Percentiles rank a stretch among this genome's conserved stretches.
phyloP scores from a whole-genome alignment of 202 grass and related monocot species.

The Eragrostis tef region DNA sequence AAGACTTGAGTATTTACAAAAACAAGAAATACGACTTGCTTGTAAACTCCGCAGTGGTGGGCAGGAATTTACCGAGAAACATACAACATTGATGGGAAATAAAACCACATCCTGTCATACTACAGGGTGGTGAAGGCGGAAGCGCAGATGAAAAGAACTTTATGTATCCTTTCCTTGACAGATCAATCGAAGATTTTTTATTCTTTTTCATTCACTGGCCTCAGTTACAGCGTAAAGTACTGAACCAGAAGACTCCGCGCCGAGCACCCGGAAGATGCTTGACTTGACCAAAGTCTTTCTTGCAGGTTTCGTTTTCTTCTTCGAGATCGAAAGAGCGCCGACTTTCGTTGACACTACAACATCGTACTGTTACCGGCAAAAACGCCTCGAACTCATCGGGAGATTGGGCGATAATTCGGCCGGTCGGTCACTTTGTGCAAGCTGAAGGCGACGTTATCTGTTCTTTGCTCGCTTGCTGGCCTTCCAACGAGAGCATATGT shows the following conservation, averaged over 20 bases:
- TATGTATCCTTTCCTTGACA: not conserved
- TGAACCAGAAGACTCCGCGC: not conserved
- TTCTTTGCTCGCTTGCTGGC: not conserved
- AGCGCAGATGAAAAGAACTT: not conserved
- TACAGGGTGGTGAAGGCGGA: not conserved
- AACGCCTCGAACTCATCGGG: not conserved
- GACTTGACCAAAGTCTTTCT: slow-evolving; percentile 22
- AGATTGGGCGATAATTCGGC: not conserved
- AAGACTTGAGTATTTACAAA: too few species aligned
- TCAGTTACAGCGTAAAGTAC: not conserved
- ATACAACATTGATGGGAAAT: not conserved
- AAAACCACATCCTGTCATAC: not conserved
- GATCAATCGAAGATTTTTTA: not conserved
- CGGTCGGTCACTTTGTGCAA: not conserved
- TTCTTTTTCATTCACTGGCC: not conserved
- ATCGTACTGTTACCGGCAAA: not conserved
- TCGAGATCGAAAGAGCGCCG: too few species aligned
- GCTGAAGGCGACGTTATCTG: not conserved
- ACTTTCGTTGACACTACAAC: not conserved
- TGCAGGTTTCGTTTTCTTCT: too few species aligned
- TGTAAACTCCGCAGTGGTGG: not conserved
- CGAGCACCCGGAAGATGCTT: slow-evolving; percentile 1
- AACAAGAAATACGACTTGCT: not conserved
- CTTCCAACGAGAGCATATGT: slow-evolving; percentile 6
- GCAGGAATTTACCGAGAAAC: not conserved